Percentiles rank a stretch among this genome's conserved stretches.
Evolutionary conservation across 371 early-diverging fungal species (phyloP).

Genomic region (Lichtheimia hyalospora): DNA sequence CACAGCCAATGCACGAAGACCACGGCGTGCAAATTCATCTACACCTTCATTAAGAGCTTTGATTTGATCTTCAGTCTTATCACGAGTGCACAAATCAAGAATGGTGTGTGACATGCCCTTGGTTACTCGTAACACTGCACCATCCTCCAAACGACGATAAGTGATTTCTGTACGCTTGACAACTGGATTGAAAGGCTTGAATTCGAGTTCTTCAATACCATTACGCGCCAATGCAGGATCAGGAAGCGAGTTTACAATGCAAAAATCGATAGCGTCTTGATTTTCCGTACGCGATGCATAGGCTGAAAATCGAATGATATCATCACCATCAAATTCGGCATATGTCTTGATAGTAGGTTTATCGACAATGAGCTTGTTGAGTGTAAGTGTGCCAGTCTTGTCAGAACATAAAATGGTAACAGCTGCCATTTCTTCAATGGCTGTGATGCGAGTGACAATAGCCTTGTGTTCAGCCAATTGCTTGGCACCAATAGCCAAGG

Average conservation of each 20-base stretch:
- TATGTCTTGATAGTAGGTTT: constrained; percentile 63
- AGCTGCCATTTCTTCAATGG: constrained; percentile 92
- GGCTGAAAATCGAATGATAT: constrained; percentile 61
- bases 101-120: constrained; percentile 80
- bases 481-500: constrained; percentile 92
- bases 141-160: constrained; percentile 59
- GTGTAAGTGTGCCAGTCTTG: constrained; percentile 96
- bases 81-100: constrained; percentile 67
- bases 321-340: constrained; percentile 50
- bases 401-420: constrained; percentile 93
- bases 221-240: constrained; percentile 59
- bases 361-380: constrained; percentile 86
- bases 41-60: constrained; percentile 63
- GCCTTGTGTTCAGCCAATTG: constrained; percentile 92
- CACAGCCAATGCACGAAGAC: constrained; percentile 85
- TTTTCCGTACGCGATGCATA: constrained; percentile 72
- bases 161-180: constrained; percentile 87
- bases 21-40: constrained; percentile 75
- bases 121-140: constrained; percentile 63
- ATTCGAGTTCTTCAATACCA: constrained; percentile 69
- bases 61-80: constrained; percentile 62
- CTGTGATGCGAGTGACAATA: constrained; percentile 85
- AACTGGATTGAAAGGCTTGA: constrained; percentile 88
- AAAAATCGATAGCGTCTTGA: constrained; percentile 78
- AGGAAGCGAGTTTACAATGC: constrained; percentile 67